Conservation (phyloP, 441 rosid genomes). For the Erodium trifolium region DNA sequence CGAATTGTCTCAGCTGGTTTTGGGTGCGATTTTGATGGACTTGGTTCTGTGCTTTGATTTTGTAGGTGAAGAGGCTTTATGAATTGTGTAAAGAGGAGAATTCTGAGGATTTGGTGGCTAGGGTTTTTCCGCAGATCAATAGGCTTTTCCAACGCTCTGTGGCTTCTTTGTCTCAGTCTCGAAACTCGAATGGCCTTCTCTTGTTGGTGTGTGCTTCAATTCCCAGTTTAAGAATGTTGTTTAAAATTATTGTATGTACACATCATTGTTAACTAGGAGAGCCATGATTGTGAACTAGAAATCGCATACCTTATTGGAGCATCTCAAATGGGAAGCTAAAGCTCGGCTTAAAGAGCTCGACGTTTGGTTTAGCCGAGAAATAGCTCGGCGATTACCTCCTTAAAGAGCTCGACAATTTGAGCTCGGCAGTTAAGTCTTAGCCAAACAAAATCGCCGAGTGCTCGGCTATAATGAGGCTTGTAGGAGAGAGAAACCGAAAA, state of each 20-base stretch:
- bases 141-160: conserved; percentile 84
- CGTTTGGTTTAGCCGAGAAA: too few species aligned
- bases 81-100: conserved; percentile 55
- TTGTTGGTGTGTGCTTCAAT: conserved; percentile 40
- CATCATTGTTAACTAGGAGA: neutral
- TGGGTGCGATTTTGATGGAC: neutral
- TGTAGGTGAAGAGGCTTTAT: conserved; percentile 60
- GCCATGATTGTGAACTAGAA: neutral
- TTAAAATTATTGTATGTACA: neutral
- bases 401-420: too few species aligned
- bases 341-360: too few species aligned
- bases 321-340: too few species aligned
- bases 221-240: conserved; percentile 8
- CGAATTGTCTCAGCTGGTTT: neutral
- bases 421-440: too few species aligned
- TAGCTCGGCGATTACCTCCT: too few species aligned
- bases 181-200: conserved; percentile 63
- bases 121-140: conserved; percentile 71
- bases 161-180: conserved; percentile 60
- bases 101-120: conserved; percentile 75
- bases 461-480: too few species aligned
- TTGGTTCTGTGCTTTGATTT: conserved; percentile 11
- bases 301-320: too few species aligned
- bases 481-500: too few species aligned
- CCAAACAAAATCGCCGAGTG: too few species aligned